Conservation (phyloP, 768 basidiomycete genomes). For the Gymnopilus dilepis region DNA sequence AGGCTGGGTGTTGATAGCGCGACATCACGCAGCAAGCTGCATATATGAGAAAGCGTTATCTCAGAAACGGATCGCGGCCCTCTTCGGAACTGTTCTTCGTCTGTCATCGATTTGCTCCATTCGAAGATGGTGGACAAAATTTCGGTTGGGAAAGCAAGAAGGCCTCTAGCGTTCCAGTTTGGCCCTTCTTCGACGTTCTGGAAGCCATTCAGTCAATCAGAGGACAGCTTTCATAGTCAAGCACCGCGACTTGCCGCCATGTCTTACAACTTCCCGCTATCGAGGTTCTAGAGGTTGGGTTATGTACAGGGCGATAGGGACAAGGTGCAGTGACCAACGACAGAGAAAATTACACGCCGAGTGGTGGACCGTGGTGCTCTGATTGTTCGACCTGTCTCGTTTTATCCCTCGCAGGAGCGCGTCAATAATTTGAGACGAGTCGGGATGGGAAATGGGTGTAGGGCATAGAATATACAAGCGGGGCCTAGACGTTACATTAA, state of each 20-base stretch:
- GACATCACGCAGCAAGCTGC: conserved; percentile 41
- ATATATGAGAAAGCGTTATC: conserved; percentile 44
- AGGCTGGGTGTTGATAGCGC: conserved; percentile 42
- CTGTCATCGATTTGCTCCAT: conserved; percentile 29
- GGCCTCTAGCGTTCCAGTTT: conserved; percentile 13
- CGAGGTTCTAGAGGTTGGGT: neutral
- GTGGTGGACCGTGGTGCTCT: no score
- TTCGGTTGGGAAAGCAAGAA: conserved; percentile 37
- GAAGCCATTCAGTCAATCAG: no score
- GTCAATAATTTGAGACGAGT: neutral
- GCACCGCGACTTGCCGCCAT: no score
- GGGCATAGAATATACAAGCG: neutral
- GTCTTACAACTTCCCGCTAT: neutral
- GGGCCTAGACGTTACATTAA: neutral
- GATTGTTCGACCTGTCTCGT: no score
- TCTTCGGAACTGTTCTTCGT: conserved; percentile 17
- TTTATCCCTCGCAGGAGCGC: neutral
- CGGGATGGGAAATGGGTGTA: neutral
- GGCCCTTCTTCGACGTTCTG: neutral
- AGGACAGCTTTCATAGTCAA: no score
- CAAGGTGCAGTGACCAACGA: no score
- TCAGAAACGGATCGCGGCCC: conserved; percentile 36
- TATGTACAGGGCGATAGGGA: no score
- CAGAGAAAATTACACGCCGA: no score
- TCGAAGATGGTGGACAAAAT: conserved; percentile 39